phyloP scores from a whole-genome alignment of 208 protist genomes.

The Leishmania amazonensis region DNA sequence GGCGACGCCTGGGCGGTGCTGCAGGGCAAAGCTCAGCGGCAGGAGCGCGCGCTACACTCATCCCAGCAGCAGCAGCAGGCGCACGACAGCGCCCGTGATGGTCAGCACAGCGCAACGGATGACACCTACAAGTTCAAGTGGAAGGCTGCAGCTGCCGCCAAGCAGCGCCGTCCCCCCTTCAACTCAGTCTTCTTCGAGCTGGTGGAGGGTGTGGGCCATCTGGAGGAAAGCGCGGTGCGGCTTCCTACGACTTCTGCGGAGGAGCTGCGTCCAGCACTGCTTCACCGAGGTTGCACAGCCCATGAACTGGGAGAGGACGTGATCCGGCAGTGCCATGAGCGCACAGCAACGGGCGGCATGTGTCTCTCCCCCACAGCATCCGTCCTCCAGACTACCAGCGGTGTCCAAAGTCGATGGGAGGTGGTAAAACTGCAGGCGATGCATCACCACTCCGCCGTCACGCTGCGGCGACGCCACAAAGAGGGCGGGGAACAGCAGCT shows the following conservation, averaged over 20 bases:
- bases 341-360: background rate
- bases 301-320: conserved; percentile 1
- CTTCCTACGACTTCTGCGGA: background rate
- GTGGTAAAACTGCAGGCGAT: conserved; percentile 62
- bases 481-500: background rate
- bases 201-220: conserved; percentile 11
- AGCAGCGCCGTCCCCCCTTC: conserved; percentile 24
- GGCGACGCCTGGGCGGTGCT: conserved; percentile 48
- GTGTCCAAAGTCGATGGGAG: conserved; percentile 15
- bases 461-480: conserved; percentile 22
- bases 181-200: conserved; percentile 13
- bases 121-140: conserved; percentile 32
- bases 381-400: background rate
- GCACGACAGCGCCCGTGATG: background rate
- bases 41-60: conserved; percentile 26
- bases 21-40: conserved; percentile 41
- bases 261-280: background rate
- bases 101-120: background rate
- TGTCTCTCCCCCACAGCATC: background rate
- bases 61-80: conserved; percentile 2
- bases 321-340: background rate
- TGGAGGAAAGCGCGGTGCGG: conserved; percentile 5
- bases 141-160: conserved; percentile 18
- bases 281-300: background rate
- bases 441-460: conserved; percentile 79